Conservation (phyloP, 2,329 filamentous ascomycete species). For the Dactylonectria estremocensis region DNA sequence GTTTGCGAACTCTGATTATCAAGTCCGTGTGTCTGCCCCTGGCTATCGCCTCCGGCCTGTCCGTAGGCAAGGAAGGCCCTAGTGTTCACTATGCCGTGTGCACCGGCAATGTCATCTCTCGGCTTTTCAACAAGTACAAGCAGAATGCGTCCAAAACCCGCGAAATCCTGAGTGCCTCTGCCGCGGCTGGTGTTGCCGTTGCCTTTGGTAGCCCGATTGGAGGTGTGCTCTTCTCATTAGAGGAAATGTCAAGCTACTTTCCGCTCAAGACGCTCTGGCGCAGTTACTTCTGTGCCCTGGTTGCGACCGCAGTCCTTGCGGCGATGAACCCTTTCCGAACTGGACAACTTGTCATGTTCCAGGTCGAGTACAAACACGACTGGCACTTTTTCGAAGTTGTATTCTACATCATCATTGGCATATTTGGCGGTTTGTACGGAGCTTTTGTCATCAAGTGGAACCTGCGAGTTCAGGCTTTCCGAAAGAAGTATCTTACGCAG, state of each 20-base stretch:
- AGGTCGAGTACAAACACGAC: slow-evolving; percentile 92
- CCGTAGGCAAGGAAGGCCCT: slow-evolving; percentile 96
- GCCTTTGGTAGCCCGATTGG: slow-evolving; percentile 98
- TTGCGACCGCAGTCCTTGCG: slow-evolving; percentile 92
- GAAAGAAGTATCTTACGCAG: slow-evolving; percentile 89
- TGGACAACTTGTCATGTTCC: slow-evolving; percentile 99
- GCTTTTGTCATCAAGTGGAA: slow-evolving; percentile 99
- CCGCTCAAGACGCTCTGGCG: slow-evolving; percentile 98
- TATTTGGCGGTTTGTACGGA: slow-evolving; percentile 95
- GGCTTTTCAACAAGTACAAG: slow-evolving; percentile 92
- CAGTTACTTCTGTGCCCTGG: slow-evolving; percentile 97
- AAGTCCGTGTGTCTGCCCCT: slow-evolving; percentile 93
- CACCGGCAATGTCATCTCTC: slow-evolving; percentile 95
- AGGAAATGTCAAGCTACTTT: slow-evolving; percentile 98
- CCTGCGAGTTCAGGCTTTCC: slow-evolving; percentile 88
- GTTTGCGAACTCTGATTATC: slow-evolving; percentile 91
- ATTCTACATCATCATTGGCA: slow-evolving; percentile 91
- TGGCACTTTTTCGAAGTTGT: slow-evolving; percentile 99
- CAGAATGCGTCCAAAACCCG: slow-evolving; percentile 93
- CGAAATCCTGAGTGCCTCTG: slow-evolving; percentile 94
- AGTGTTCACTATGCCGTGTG: slow-evolving; percentile 99
- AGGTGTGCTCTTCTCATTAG: slow-evolving; percentile 94
- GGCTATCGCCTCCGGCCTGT: slow-evolving; percentile 93
- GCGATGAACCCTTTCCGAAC: slow-evolving; percentile 98
- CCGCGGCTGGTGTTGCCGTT: slow-evolving; percentile 94